Base-by-base conservation (phyloP, 2,329 filamentous ascomycete species). In the Chrysosporium keratinophilum region DNA sequence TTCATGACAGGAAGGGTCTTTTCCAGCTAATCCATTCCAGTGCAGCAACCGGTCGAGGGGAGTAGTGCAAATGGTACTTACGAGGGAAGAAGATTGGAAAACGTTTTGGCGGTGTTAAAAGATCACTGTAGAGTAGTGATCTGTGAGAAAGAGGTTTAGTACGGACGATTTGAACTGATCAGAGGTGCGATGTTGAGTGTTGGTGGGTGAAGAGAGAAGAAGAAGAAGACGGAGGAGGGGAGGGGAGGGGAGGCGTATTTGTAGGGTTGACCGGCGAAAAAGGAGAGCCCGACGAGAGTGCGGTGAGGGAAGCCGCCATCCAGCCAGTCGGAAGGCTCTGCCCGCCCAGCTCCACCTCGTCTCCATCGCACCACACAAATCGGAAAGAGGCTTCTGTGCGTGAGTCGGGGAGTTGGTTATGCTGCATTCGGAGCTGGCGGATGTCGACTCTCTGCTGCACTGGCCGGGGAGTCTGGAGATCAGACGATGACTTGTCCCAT, bases 31-130 rank as follows among this genome's bases (percentile, higher is more conserved):
- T 37, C 35, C 10, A 37, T 37, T n/a, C 5, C 35, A 37, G 11
- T 10, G n/a, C 35, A 5, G 11, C 31, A 11, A 28, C 46, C 2
- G 9, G n/a, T 20, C 3, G 14, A 35, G 19, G 15, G 37, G 11
- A 20, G n/a, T 40, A 43, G 41, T 43, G 44, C n/a, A 52, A 28
- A 28, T 10, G 23, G 28, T 42, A 76, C 88, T 72, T 81, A 95
- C 90, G 89, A 95, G 82, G 93, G 93, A 65, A 96, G 85, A 66
- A 94, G 85, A 77, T 95, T 96, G 79, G 89, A 91, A 85, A 95
- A 96, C 90, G 88, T 95, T 77, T 87, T 95, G 88, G 80, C 85
- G 84, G 77, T 79, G 64, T 67, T 69, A 51, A 62, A 67, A 74
- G 83, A 85, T 75, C 81, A 82, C 78, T 71, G 75, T 42, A 60